phyloP scores from a whole-genome alignment of 805 yeast genomes.

The Torulaspora delbrueckii region DNA sequence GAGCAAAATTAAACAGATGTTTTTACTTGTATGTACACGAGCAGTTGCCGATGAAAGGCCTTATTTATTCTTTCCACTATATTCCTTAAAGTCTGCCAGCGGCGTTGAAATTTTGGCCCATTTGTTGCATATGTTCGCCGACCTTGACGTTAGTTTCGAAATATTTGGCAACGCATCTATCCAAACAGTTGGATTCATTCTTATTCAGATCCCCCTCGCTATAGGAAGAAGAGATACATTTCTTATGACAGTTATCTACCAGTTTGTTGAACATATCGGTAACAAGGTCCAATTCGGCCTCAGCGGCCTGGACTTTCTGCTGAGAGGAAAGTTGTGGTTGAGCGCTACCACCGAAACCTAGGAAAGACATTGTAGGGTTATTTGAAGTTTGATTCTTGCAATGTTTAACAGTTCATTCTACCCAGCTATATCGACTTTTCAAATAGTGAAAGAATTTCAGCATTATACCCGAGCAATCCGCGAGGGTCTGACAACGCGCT shows the following conservation, averaged over 20 bases:
- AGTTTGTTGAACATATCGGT: constrained; percentile 95
- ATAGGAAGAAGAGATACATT: constrained; percentile 70
- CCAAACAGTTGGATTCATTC: constrained; percentile 81
- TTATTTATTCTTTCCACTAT: neutral
- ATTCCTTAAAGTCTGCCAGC: constrained; percentile 30
- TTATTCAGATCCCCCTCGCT: constrained; percentile 69
- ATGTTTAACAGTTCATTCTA: neutral
- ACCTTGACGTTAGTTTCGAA: constrained; percentile 92
- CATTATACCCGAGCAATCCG: too few species aligned
- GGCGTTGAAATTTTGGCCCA: constrained; percentile 42
- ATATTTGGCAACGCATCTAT: constrained; percentile 93
- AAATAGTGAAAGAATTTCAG: neutral
- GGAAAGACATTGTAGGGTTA: constrained; percentile 49
- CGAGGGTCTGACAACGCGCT: too few species aligned
- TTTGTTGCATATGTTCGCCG: constrained; percentile 67
- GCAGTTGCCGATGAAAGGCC: neutral
- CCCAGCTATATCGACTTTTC: neutral
- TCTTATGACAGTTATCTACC: constrained; percentile 81
- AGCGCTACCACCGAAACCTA: constrained; percentile 73
- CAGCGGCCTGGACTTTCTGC: constrained; percentile 84
- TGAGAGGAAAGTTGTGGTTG: constrained; percentile 69
- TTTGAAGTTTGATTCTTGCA: neutral
- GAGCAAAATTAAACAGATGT: neutral
- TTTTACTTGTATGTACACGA: constrained; percentile 14
- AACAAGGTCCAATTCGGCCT: constrained; percentile 94